Percentiles rank a stretch among this genome's conserved stretches.
These are phyloP conservation scores for Fusarium sp. DNA, from an alignment of 2,329 filamentous ascomycete species.

Conservation along the genomic window DNA sequence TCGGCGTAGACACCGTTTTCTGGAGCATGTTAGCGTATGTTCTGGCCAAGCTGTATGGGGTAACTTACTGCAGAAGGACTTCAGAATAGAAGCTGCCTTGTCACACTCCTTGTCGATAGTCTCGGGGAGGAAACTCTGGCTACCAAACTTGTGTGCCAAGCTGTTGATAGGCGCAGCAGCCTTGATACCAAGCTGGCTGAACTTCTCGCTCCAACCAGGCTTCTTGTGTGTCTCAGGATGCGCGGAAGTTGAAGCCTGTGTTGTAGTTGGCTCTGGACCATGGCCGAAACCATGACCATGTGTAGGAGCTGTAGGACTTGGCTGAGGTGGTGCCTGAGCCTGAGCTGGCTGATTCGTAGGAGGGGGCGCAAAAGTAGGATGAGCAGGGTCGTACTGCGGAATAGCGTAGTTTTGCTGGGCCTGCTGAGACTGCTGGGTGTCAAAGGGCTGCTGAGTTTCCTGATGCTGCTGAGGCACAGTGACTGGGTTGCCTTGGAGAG, in stretches of 20 bases:
- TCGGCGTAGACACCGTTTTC: constrained; percentile 63
- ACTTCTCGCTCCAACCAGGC: constrained; percentile 43
- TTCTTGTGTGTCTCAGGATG: constrained; percentile 35
- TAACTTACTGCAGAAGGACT: constrained; percentile 81
- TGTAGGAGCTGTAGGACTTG: background rate
- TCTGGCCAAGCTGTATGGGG: accelerated
- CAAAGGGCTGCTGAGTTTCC: background rate
- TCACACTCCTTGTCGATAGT: constrained; percentile 89
- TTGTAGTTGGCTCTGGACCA: background rate
- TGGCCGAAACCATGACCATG: background rate
- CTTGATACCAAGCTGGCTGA: constrained; percentile 49
- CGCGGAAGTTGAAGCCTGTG: constrained; percentile 7
- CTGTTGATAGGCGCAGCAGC: constrained; percentile 79
- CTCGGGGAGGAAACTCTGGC: constrained; percentile 85
- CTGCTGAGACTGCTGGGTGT: constrained; percentile 2
- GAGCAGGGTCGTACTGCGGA: constrained; percentile 44
- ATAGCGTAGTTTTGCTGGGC: constrained; percentile 40
- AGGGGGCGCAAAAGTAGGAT: constrained; percentile 43
- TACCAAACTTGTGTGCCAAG: constrained; percentile 82
- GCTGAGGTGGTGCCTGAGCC: background rate
- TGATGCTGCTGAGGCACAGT: constrained; percentile 1
- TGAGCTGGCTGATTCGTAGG: constrained; percentile 24
- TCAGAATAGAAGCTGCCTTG: constrained; percentile 85
- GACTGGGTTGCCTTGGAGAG: constrained; percentile 33
- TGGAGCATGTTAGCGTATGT: constrained; percentile 35